Conservation (phyloP, 495 filamentous ascomycete genomes). For the Hypoxylon perforatum region DNA sequence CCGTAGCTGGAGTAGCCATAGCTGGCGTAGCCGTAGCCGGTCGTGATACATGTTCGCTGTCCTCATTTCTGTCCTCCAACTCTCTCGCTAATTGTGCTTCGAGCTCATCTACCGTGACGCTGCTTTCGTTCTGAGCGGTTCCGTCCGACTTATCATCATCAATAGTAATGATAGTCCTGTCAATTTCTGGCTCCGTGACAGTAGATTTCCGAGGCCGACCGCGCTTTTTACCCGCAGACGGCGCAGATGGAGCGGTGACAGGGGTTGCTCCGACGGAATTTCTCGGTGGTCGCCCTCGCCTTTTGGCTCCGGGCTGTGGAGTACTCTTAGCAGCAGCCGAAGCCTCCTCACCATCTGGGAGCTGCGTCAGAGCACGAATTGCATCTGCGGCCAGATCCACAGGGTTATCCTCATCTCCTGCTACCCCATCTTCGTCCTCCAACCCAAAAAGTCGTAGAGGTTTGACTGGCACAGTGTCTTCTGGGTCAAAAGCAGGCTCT, state of each 20-base stretch:
- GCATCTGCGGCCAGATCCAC: conserved; percentile 53
- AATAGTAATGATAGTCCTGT: conserved; percentile 15
- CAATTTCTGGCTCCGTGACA: conserved; percentile 27
- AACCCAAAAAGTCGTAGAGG: conserved; percentile 18
- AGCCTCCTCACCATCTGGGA: conserved; percentile 12
- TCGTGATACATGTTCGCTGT: conserved; percentile 11
- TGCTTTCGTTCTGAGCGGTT: conserved; percentile 21
- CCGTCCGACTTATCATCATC: conserved; percentile 19
- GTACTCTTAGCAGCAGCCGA: conserved; percentile 15
- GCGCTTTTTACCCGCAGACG: conserved; percentile 38
- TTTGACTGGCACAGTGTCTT: conserved; percentile 48
- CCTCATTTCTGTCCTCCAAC: conserved; percentile 15
- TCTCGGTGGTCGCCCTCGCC: conserved; percentile 41
- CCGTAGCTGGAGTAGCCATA: too few relatives aligned
- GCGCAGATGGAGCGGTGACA: conserved; percentile 25
- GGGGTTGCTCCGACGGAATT: conserved; percentile 24
- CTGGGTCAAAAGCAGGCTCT: conserved; percentile 51
- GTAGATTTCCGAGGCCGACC: conserved; percentile 41
- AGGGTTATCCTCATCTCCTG: conserved; percentile 42
- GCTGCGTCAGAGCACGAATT: conserved; percentile 41
- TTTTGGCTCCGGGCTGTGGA: conserved; percentile 26
- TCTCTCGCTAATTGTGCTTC: conserved; percentile 42
- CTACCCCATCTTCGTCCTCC: conserved; percentile 17
- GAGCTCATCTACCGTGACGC: conserved; percentile 40
- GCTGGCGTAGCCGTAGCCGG: conserved; percentile 1